Percentiles rank a stretch among this genome's conserved stretches.
Evolutionary conservation across 768 basidiomycete species (phyloP).

Genomic region (Pleurotus cornucopiae): DNA sequence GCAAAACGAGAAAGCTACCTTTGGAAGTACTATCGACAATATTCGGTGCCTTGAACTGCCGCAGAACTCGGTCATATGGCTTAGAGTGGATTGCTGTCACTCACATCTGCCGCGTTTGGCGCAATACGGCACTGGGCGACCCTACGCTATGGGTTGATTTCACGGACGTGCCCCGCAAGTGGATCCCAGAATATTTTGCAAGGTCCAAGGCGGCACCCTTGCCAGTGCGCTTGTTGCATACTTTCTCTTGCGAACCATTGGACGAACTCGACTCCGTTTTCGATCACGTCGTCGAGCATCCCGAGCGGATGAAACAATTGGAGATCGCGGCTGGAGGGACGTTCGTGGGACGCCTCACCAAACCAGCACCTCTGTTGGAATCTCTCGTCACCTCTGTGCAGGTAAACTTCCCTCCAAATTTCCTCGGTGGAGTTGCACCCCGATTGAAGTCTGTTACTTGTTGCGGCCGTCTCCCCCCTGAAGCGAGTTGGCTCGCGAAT

Average conservation of each 20-base stretch:
- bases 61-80: neutral
- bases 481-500: neutral
- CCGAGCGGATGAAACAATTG: neutral
- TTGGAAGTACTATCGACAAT: neutral
- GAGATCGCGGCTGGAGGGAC: neutral
- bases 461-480: neutral
- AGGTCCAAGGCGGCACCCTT: neutral
- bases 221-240: neutral
- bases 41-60: neutral
- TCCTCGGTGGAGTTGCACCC: neutral
- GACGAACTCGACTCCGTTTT: neutral
- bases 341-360: neutral
- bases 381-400: neutral
- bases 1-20: neutral
- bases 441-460: neutral
- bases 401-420: neutral
- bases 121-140: neutral
- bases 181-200: neutral
- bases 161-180: neutral
- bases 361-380: neutral
- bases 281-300: neutral
- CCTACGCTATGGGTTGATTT: neutral
- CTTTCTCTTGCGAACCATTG: neutral
- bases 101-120: neutral
- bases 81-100: neutral